Base-by-base conservation (phyloP, 257 asterid species). In the Solanum infundibuliforme region DNA sequence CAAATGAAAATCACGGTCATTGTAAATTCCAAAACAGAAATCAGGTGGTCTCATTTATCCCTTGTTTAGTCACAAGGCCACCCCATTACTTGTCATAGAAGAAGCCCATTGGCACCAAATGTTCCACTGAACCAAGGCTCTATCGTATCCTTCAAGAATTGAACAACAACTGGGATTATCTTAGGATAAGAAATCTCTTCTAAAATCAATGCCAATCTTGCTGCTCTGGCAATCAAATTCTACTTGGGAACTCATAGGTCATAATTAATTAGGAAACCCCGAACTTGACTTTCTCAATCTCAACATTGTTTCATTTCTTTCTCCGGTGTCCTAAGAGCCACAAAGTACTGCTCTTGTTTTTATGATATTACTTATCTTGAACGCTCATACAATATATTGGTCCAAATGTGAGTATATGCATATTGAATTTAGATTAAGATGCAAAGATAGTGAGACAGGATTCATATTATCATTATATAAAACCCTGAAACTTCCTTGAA, bases 41-140 rank as follows among this genome's bases (percentile, higher is more conserved):
- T 97, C 99, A 71, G 96, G 96, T 5, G 95, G 98, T 84, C 87
- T 95, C 98, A 68, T 46, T 23, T 3, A 98, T 92, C 32, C 99
- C 98, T 92, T 95, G 99, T 76, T 93, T 94, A 9, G 98, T 95
- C 89, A 95, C 93, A 86, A 95, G 82, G 65, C 99, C 99, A 55
- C 99, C 99, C 99, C 99, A 95, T 90, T 93, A 93, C 9, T 93
- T 18, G 84, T 96, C 99, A 69, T 97, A 93, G 8, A 97, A 86
- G 83, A 97, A 95, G 5, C 98, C 48, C 99, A 86, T 95, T 97
- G 41, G 94, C 87, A 72, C 90, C 92, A 83, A 97, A 95, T 60
- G 95, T 94, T 21, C 98, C 98, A 76, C 91, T 92, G 87, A 97
- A 36, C 98, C 99, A 97, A 34, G 98, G 99, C 85, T 95, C 95